These are phyloP conservation scores for Elongisporangium undulatum DNA, from an alignment of 352 stramenopile species.

Conservation along the genomic window DNA sequence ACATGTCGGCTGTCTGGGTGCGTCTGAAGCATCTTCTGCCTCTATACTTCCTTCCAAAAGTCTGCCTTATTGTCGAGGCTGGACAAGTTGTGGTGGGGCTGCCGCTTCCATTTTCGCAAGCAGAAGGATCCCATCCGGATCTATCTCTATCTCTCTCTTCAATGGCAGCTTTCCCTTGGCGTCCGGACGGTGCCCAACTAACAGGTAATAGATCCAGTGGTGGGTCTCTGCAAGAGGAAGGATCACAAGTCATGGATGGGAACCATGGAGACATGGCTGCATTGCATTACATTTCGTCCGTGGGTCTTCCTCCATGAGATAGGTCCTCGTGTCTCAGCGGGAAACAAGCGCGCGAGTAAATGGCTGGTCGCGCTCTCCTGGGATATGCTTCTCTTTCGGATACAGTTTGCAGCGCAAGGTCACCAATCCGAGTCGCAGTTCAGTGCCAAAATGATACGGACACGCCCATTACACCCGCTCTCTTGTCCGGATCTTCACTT, in stretches of 20 bases:
- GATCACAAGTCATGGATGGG: neutral
- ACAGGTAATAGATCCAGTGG: neutral
- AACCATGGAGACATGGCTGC: neutral
- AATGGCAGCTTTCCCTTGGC: neutral
- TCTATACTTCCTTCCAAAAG: neutral
- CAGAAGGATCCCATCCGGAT: neutral
- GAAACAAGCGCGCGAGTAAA: neutral
- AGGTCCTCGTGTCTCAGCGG: neutral
- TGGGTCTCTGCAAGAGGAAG: neutral
- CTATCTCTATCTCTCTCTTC: neutral
- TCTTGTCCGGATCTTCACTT: neutral
- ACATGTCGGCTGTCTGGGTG: neutral
- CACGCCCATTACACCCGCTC: neutral
- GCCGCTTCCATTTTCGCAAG: neutral
- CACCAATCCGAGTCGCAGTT: neutral
- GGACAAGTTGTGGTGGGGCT: neutral
- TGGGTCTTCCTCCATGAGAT: neutral
- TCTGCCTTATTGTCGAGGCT: neutral
- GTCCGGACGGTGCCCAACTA: neutral
- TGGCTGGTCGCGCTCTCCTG: neutral
- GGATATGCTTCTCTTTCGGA: neutral
- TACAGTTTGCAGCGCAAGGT: neutral
- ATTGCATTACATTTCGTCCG: neutral
- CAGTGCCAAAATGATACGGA: neutral
- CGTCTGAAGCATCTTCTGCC: neutral